phyloP scores from a whole-genome alignment of 352 stramenopile species.

The Peronosclerospora sorghi region DNA sequence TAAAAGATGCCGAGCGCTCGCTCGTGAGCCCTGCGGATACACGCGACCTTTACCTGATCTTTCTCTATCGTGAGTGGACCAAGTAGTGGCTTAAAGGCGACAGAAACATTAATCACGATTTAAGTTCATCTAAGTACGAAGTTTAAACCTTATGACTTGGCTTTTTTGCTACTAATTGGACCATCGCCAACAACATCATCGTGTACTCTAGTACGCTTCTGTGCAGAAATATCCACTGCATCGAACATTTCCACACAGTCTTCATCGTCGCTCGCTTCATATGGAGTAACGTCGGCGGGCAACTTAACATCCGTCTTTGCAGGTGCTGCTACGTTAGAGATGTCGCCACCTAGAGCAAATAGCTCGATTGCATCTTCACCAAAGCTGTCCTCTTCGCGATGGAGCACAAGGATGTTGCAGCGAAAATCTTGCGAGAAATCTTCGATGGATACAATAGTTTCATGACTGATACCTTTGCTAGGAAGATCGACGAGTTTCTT shows the following conservation, averaged over 20 bases:
- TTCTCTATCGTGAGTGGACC: too few relatives aligned
- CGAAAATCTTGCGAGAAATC: conserved; percentile 94
- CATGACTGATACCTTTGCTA: conserved; percentile 87
- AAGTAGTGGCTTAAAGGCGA: too few relatives aligned
- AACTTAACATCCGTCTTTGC: conserved; percentile 22
- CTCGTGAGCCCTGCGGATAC: neutral
- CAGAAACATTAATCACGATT: too few relatives aligned
- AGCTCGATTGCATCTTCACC: conserved; percentile 56
- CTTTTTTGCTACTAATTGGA: conserved; percentile 15
- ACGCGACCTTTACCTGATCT: neutral
- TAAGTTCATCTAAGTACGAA: conserved; percentile 27
- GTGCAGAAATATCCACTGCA: conserved; percentile 2
- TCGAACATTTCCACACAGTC: conserved; percentile 23
- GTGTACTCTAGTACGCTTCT: conserved; percentile 16
- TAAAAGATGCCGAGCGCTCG: conserved; percentile 2
- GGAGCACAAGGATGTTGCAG: conserved; percentile 71
- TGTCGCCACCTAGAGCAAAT: conserved; percentile 66
- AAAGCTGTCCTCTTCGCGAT: conserved; percentile 51
- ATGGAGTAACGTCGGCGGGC: conserved; percentile 1
- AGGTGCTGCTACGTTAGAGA: conserved; percentile 42
- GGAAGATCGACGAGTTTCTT: conserved; percentile 86
- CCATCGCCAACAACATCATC: neutral
- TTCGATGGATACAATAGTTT: conserved; percentile 88
- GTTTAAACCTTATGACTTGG: conserved; percentile 13
- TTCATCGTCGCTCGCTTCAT: conserved; percentile 11